Conservation (phyloP, 768 basidiomycete genomes). For the Mycena capillaripes region DNA sequence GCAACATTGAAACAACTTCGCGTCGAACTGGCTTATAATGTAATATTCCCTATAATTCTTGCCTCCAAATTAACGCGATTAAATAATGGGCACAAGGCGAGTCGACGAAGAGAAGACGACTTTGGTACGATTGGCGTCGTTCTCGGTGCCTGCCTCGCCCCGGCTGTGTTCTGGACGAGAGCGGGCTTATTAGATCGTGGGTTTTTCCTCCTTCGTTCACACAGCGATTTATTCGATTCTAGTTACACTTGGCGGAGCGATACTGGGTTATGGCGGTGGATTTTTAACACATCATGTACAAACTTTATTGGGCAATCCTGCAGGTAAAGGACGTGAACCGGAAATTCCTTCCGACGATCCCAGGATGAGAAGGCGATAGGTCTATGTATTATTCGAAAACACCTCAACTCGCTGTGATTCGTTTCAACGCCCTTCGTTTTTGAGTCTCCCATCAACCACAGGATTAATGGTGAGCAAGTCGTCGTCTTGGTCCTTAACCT, state of each 20-base stretch:
- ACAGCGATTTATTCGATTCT: neutral
- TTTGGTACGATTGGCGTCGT: slow-evolving; percentile 82
- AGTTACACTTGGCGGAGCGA: slow-evolving; percentile 83
- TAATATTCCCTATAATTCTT: slow-evolving; percentile 17
- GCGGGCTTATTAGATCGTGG: slow-evolving; percentile 73
- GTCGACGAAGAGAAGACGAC: slow-evolving; percentile 69
- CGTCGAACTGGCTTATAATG: slow-evolving; percentile 17
- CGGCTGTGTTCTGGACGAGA: slow-evolving; percentile 81
- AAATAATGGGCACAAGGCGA: slow-evolving; percentile 21
- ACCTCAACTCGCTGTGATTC: neutral
- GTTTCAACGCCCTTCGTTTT: slow-evolving; percentile 59
- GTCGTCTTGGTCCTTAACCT: slow-evolving; percentile 47
- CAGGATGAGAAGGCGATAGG: slow-evolving; percentile 30
- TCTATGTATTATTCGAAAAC: slow-evolving; percentile 1
- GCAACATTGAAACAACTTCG: slow-evolving; percentile 27
- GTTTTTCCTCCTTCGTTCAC: slow-evolving; percentile 33
- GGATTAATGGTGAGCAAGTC: slow-evolving; percentile 74
- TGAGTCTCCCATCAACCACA: slow-evolving; percentile 75
- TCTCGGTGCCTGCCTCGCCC: slow-evolving; percentile 72
- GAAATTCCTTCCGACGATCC: slow-evolving; percentile 49
- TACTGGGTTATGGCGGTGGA: slow-evolving; percentile 74
- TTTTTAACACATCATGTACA: slow-evolving; percentile 69
- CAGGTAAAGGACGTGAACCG: slow-evolving; percentile 50
- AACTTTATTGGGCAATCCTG: slow-evolving; percentile 65
- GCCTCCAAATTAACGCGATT: neutral